These are phyloP conservation scores for Xylariaceae sp. DNA, from an alignment of 2,329 filamentous ascomycete species.

Conservation along the genomic window DNA sequence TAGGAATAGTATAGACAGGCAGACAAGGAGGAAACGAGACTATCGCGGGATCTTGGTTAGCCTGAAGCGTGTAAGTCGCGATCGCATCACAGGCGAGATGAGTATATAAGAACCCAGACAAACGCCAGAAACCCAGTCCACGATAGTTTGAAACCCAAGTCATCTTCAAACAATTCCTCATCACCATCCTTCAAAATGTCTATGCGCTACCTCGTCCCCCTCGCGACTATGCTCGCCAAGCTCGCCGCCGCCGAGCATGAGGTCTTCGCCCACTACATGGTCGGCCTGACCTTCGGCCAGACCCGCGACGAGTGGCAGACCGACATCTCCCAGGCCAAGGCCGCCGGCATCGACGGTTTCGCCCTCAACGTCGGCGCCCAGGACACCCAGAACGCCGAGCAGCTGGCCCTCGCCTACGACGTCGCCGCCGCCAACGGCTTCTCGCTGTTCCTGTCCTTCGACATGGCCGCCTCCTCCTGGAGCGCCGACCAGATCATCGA, in stretches of 20 bases:
- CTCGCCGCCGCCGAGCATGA: constrained; percentile 14
- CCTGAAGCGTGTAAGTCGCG: no score
- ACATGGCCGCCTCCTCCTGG: constrained; percentile 32
- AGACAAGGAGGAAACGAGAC: no score
- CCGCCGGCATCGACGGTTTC: constrained; percentile 29
- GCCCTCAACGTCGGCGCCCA: constrained; percentile 26
- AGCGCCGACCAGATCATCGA: constrained; percentile 23
- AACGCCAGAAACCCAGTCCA: no score
- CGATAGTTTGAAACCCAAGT: no score
- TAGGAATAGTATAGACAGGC: no score
- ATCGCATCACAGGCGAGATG: no score
- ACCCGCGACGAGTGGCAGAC: constrained; percentile 25
- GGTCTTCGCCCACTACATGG: constrained; percentile 31
- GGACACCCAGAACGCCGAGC: constrained; percentile 25
- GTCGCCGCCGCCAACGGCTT: constrained; percentile 31
- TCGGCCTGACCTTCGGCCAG: constrained; percentile 28
- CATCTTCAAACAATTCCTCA: no score
- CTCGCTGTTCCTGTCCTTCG: constrained; percentile 35
- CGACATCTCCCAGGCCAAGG: constrained; percentile 27
- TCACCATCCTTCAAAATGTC: constrained; percentile 16
- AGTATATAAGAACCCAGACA: no score
- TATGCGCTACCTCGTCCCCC: constrained; percentile 15
- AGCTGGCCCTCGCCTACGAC: constrained; percentile 32
- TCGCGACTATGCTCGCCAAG: constrained; percentile 17
- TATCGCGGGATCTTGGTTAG: no score